These are phyloP conservation scores for Penicillium macrosclerotiorum DNA, from an alignment of 495 filamentous ascomycete genomes.

Conservation along the genomic window DNA sequence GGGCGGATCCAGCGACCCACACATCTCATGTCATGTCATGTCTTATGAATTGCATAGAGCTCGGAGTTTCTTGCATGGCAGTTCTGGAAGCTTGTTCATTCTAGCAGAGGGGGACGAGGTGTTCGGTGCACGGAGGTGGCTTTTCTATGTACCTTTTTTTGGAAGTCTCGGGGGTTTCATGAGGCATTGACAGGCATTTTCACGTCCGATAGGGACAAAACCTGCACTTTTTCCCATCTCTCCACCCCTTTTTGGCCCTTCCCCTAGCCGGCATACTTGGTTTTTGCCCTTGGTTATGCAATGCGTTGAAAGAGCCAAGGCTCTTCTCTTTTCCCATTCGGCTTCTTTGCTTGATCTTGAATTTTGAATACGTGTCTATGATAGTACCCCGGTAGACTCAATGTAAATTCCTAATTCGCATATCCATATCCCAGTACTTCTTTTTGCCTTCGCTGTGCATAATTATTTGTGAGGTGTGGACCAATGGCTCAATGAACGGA, in stretches of 20 bases:
- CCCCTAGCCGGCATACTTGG: not conserved
- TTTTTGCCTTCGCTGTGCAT: too few relatives aligned
- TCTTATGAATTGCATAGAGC: slow-evolving; percentile 46
- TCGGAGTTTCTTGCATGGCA: slow-evolving; percentile 43
- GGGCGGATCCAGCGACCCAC: not conserved
- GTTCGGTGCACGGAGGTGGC: slow-evolving; percentile 19
- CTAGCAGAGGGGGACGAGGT: slow-evolving; percentile 24
- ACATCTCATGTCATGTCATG: slow-evolving; percentile 25
- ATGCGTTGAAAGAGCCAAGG: too few relatives aligned
- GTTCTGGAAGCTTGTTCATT: slow-evolving; percentile 21
- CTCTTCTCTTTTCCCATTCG: not conserved
- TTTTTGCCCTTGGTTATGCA: not conserved
- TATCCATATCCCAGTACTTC: too few relatives aligned
- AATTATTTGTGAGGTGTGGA: too few relatives aligned
- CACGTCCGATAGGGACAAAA: too few relatives aligned
- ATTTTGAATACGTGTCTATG: not conserved
- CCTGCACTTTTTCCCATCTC: too few relatives aligned
- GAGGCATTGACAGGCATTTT: not conserved
- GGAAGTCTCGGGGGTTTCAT: not conserved
- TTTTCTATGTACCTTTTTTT: not conserved
- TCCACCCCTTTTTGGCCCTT: not conserved
- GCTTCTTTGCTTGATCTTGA: not conserved
- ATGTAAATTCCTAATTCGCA: slow-evolving; percentile 9
- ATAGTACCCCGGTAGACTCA: not conserved
- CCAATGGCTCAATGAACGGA: too few relatives aligned